These are phyloP conservation scores for Cerrena zonata DNA, from an alignment of 1,284 basidiomycete genomes.

Conservation along the genomic window DNA sequence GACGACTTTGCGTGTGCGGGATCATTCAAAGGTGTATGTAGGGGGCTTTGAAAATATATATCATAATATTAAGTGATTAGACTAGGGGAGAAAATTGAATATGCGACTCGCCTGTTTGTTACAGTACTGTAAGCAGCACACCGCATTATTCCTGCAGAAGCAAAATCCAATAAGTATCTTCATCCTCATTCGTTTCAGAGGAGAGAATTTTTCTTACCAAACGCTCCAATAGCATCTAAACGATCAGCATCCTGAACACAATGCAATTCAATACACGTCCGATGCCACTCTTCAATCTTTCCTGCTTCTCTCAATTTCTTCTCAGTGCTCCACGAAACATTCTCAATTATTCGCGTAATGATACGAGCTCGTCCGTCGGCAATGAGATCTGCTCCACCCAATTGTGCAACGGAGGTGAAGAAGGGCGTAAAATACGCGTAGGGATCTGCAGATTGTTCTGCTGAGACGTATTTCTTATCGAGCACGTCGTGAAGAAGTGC, in stretches of 20 bases:
- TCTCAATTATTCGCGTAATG: conserved; percentile 65
- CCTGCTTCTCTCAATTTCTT: conserved; percentile 55
- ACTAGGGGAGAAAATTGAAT: not conserved
- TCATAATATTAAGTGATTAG: conserved; percentile 8
- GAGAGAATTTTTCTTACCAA: no score
- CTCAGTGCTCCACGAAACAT: conserved; percentile 85
- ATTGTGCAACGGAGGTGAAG: conserved; percentile 42
- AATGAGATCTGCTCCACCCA: conserved; percentile 48
- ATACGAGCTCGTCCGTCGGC: conserved; percentile 51
- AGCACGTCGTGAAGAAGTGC: conserved; percentile 86
- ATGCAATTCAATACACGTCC: conserved; percentile 73
- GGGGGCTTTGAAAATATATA: conserved; percentile 37
- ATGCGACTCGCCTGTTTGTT: conserved; percentile 51
- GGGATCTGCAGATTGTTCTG: conserved; percentile 53
- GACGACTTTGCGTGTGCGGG: conserved; percentile 49
- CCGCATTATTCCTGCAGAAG: conserved; percentile 74
- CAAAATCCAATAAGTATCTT: not conserved
- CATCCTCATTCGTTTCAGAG: not conserved
- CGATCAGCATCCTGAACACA: conserved; percentile 92
- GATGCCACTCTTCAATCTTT: conserved; percentile 66
- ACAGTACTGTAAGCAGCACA: conserved; percentile 78
- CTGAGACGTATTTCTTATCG: conserved; percentile 76
- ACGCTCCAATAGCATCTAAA: conserved; percentile 86
- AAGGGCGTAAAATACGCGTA: conserved; percentile 64
- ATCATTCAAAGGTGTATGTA: conserved; percentile 58